Evolutionary conservation across 352 stramenopile genomes (phyloP).

Genomic region (Pythium phragmiticola): DNA sequence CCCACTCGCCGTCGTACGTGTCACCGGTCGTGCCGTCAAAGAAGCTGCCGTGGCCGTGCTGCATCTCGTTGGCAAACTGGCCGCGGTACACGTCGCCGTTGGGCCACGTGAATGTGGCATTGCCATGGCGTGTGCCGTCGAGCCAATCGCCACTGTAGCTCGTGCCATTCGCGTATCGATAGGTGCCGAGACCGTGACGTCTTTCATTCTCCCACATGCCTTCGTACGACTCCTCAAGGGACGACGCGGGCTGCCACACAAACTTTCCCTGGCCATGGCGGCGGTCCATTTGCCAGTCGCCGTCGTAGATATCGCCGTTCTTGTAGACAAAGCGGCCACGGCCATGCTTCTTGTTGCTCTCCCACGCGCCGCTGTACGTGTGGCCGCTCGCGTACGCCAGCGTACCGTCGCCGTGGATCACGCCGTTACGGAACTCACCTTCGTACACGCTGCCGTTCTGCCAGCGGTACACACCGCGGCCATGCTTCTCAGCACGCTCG

Average conservation of each 20-base stretch:
- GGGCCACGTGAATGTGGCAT: conserved; percentile 76
- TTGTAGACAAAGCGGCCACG: conserved; percentile 73
- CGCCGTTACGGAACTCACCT: conserved; percentile 63
- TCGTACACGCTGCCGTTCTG: conserved; percentile 77
- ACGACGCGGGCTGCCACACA: conserved; percentile 52
- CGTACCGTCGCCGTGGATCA: conserved; percentile 59
- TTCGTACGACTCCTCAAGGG: conserved; percentile 76
- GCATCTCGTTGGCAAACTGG: conserved; percentile 75
- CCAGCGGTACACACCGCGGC: conserved; percentile 60
- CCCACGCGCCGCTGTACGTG: conserved; percentile 62
- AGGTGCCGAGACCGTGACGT: conserved; percentile 59
- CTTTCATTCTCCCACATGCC: conserved; percentile 64
- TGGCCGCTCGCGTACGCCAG: conserved; percentile 68
- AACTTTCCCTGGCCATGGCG: conserved; percentile 59
- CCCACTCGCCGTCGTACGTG: conserved; percentile 79
- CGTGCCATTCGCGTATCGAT: conserved; percentile 61
- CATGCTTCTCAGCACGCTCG: conserved; percentile 63
- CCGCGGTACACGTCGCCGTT: conserved; percentile 87
- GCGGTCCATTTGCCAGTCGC: conserved; percentile 62
- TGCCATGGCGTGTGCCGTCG: conserved; percentile 65
- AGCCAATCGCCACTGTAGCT: conserved; percentile 68
- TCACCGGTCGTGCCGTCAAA: conserved; percentile 42
- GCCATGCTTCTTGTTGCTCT: conserved; percentile 73
- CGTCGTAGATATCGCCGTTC: conserved; percentile 83
- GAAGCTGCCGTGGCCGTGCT: conserved; percentile 81